phyloP scores from a whole-genome alignment of 345 rosid species.

The Isatis tinctoria region DNA sequence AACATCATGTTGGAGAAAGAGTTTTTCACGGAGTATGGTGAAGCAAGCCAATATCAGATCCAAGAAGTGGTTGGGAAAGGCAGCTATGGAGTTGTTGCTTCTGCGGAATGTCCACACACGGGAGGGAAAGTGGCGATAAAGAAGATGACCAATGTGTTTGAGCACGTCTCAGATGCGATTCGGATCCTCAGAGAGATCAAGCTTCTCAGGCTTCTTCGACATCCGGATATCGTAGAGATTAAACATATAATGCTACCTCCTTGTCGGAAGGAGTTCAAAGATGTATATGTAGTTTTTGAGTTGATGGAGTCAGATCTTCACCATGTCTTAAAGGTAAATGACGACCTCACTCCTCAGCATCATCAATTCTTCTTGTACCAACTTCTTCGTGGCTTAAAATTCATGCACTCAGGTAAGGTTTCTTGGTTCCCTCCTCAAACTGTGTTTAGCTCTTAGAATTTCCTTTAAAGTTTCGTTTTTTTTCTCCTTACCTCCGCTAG shows the following conservation, averaged over 20 bases:
- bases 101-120: conserved; percentile 84
- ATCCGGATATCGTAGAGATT: conserved; percentile 87
- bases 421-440: conserved; percentile 20
- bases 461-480: not conserved
- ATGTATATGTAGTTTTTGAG: conserved; percentile 89
- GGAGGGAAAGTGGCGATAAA: conserved; percentile 96
- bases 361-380: conserved; percentile 98
- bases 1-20: conserved; percentile 69
- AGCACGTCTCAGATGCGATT: conserved; percentile 91
- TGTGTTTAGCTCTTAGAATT: not conserved
- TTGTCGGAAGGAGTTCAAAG: conserved; percentile 87
- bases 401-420: conserved; percentile 79
- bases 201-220: conserved; percentile 79
- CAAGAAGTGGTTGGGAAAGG: conserved; percentile 94
- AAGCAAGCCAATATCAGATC: conserved; percentile 92
- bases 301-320: conserved; percentile 99
- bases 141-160: conserved; percentile 88
- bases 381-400: conserved; percentile 94
- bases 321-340: conserved; percentile 80
- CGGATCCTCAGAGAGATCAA: conserved; percentile 94
- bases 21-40: conserved; percentile 94
- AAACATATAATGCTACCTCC: conserved; percentile 98
- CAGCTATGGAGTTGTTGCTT: conserved; percentile 97
- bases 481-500: not conserved
- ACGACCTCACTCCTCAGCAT: conserved; percentile 86